Conservation (phyloP, 1,139 yeast species). For the Pichia sp. region DNA sequence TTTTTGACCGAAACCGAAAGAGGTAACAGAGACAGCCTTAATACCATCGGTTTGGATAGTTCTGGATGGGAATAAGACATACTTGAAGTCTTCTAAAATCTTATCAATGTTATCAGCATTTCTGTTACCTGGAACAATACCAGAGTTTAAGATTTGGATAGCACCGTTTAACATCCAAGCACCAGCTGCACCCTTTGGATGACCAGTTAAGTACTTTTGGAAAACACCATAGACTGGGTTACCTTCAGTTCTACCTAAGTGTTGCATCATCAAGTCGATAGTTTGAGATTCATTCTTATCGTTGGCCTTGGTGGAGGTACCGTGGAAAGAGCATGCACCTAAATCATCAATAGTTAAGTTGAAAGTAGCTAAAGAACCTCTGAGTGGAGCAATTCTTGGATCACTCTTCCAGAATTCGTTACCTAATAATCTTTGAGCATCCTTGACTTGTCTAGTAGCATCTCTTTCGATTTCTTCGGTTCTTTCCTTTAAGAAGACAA, state of each 20-base stretch:
- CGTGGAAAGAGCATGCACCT: slow-evolving; percentile 99
- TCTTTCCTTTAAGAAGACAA: slow-evolving; percentile 70
- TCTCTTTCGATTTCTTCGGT: slow-evolving; percentile 85
- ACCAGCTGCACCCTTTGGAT: slow-evolving; percentile 99
- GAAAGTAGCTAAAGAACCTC: slow-evolving; percentile 95
- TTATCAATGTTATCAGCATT: slow-evolving; percentile 97
- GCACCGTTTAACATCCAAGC: slow-evolving; percentile 99
- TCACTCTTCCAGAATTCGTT: slow-evolving; percentile 89
- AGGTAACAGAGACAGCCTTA: slow-evolving; percentile 95
- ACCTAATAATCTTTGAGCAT: slow-evolving; percentile 95
- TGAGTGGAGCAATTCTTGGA: slow-evolving; percentile 93
- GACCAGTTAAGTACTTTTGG: slow-evolving; percentile 99
- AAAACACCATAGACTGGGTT: slow-evolving; percentile 97
- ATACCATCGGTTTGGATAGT: slow-evolving; percentile 94
- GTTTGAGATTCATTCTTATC: slow-evolving; percentile 97
- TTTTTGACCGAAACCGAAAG: slow-evolving; percentile 99
- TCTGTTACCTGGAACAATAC: slow-evolving; percentile 98
- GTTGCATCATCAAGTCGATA: slow-evolving; percentile 87
- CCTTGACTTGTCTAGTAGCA: slow-evolving; percentile 79
- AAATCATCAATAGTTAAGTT: slow-evolving; percentile 92
- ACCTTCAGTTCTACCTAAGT: slow-evolving; percentile 96
- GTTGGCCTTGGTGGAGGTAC: slow-evolving; percentile 97
- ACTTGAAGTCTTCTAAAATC: slow-evolving; percentile 75
- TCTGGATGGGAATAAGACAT: slow-evolving; percentile 92
- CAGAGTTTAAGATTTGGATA: slow-evolving; percentile 86